Evolutionary conservation across 1,139 yeast species (phyloP).

Genomic region (Pichia sp.): DNA sequence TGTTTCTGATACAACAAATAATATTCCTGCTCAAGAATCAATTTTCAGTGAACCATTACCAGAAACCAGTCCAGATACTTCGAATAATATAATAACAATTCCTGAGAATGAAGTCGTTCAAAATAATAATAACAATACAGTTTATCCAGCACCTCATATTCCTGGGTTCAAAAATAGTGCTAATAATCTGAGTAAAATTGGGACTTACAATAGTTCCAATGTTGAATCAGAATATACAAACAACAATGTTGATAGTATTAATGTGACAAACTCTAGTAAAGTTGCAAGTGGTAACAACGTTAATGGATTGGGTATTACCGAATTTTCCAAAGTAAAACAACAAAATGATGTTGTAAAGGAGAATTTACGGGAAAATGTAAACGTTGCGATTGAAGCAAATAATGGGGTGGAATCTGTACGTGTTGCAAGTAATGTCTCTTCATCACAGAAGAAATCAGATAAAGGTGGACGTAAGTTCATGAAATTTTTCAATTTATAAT

Average conservation of each 20-base stretch:
- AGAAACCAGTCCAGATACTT: not conserved
- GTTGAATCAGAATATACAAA: not conserved
- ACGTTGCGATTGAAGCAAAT: not conserved
- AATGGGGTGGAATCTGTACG: not conserved
- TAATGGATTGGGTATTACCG: not conserved
- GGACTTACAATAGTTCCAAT: not conserved
- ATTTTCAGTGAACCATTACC: not conserved
- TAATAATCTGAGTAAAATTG: not conserved
- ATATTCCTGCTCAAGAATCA: not conserved
- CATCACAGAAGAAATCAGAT: slow-evolving; percentile 9
- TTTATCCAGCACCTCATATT: not conserved
- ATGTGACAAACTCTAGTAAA: slow-evolving; percentile 2
- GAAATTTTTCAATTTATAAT: slow-evolving; percentile 25
- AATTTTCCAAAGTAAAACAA: no score
- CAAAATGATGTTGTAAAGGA: no score
- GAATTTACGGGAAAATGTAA: not conserved
- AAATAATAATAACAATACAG: not conserved
- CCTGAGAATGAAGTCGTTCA: not conserved
- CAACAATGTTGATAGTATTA: not conserved
- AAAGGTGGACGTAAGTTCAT: slow-evolving; percentile 17
- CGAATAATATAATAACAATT: not conserved
- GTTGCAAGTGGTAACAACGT: not conserved
- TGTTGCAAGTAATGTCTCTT: not conserved
- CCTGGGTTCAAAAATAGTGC: not conserved
- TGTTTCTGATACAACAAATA: not conserved